Conservation (phyloP, 148 eudicot species). For the Chenopodium suecicum region DNA sequence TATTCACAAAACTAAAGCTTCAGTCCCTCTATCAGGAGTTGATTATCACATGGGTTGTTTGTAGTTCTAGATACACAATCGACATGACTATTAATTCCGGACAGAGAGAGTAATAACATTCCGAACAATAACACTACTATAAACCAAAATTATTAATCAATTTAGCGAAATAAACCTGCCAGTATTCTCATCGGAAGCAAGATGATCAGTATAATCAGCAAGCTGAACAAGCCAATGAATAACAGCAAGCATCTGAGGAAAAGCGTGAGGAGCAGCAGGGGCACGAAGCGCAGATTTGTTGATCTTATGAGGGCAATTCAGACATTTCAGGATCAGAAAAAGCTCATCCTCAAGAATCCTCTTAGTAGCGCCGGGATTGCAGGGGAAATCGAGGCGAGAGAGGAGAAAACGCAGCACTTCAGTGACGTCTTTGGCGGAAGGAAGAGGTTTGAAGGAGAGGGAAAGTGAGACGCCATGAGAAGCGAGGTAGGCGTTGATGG, state of each 20-base stretch:
- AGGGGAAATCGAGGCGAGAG: slow-evolving; percentile 36
- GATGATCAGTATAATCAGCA: slow-evolving; percentile 46
- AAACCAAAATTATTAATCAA: not conserved
- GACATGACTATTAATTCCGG: not conserved
- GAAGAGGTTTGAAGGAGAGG: slow-evolving; percentile 54
- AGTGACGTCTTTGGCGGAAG: slow-evolving; percentile 63
- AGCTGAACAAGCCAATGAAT: slow-evolving; percentile 82
- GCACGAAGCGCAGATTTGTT: slow-evolving; percentile 74
- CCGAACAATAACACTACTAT: not conserved
- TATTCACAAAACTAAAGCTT: no score
- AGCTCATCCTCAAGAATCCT: slow-evolving; percentile 59
- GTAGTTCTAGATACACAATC: no score
- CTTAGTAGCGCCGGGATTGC: not conserved
- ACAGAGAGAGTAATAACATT: not conserved
- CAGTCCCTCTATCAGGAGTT: not conserved
- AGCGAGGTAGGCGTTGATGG: slow-evolving; percentile 66
- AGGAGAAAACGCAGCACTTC: slow-evolving; percentile 60
- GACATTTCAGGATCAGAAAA: slow-evolving; percentile 33
- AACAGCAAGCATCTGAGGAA: slow-evolving; percentile 60
- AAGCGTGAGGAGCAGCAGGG: slow-evolving; percentile 84
- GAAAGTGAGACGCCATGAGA: slow-evolving; percentile 35
- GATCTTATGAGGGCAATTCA: slow-evolving; percentile 70
- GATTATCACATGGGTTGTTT: not conserved
- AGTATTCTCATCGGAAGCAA: slow-evolving; percentile 21
- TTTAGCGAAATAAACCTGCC: slow-evolving; percentile 8